Percentiles rank a stretch among this genome's conserved stretches.
These are phyloP conservation scores for Protomyces inundatus DNA, from an alignment of 1,139 yeast species.

Conservation along the genomic window DNA sequence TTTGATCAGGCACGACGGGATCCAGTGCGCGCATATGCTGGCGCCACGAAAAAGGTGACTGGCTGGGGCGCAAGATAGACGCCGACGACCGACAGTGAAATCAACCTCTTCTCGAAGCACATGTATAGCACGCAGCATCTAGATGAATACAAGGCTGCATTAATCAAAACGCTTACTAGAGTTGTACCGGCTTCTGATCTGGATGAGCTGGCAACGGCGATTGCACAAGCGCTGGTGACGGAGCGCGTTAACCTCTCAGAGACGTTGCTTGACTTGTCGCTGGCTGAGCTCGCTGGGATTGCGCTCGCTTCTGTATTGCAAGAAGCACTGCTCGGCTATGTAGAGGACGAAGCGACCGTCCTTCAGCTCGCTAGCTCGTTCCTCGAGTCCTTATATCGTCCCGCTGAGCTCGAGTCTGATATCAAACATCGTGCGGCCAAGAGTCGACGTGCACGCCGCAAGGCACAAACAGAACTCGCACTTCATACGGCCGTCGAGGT, in stretches of 20 bases:
- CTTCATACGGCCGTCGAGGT: not conserved
- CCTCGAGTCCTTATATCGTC: not conserved
- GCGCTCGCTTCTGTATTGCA: not conserved
- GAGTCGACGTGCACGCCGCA: not conserved
- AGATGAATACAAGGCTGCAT: not conserved
- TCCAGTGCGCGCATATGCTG: constrained; percentile 6
- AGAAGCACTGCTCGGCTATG: not conserved
- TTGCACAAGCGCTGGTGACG: not conserved
- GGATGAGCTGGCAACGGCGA: not conserved
- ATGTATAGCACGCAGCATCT: not conserved
- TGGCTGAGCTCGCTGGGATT: not conserved
- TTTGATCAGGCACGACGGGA: constrained; percentile 16
- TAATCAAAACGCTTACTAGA: not conserved
- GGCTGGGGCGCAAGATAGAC: not conserved
- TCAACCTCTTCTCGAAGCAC: not conserved
- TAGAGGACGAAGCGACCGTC: not conserved
- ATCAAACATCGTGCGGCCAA: not conserved
- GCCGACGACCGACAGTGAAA: too few species aligned
- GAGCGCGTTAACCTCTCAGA: not conserved
- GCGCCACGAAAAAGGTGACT: not conserved
- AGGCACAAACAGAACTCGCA: not conserved
- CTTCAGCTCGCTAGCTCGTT: not conserved
- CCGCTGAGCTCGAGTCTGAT: not conserved
- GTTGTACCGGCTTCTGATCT: not conserved
- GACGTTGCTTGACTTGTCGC: not conserved